Base-by-base conservation (phyloP, 805 yeast genomes). In the Zygotorulaspora chibaensis region DNA sequence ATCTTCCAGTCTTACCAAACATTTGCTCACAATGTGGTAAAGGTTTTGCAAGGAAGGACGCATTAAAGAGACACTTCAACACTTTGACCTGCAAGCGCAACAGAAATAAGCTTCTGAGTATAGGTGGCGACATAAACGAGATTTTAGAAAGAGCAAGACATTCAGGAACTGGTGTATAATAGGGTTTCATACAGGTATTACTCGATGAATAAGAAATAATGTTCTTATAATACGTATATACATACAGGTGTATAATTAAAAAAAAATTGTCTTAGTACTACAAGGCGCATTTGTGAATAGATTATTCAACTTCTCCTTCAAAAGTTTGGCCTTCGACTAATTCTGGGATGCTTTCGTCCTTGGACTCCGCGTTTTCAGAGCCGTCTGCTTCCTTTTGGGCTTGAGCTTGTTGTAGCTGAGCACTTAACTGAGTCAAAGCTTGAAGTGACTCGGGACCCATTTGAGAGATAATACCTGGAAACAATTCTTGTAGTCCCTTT, bases 381-480 rank as follows among this genome's bases (percentile, higher is more conserved):
- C 68, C 72, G 51, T 67, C 73, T 53, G 69, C 75, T 43, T 73
- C 73, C 59, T 71, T 76, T 51, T 71, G 75, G 45, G 56, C 68
- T 54, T 69, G 72, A 62, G 76, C 74, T 54, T 73, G 71, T 76
- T 87, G 90, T 71, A 87, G 73, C 71, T 86, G 90, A 73, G 86
- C 86, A 53, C 97, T 96, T 70, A 91, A 77, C 74, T 84, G 79
- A 69, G 87, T 83, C 71, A 91, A 79, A 72, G 87, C 83, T 68
- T 84, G 86, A 69, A 88, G 81, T 74, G 93, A 87, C 73, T 91
- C 98, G 59, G 96, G 87, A 66, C 97, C 96, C 74, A 91, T 80
- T 78, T 90, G 96, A 62, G 96, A 90, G 68, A 91, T 81, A 72
- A 91, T 88, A 72, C 81, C 84, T 64, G 98, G 98, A 61, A 91